A percentile compares a stretch with the other conserved stretches of the same genome.
These are phyloP conservation scores for Monilinia fructicola DNA, from an alignment of 2,329 filamentous ascomycete genomes.

Conservation along the genomic window DNA sequence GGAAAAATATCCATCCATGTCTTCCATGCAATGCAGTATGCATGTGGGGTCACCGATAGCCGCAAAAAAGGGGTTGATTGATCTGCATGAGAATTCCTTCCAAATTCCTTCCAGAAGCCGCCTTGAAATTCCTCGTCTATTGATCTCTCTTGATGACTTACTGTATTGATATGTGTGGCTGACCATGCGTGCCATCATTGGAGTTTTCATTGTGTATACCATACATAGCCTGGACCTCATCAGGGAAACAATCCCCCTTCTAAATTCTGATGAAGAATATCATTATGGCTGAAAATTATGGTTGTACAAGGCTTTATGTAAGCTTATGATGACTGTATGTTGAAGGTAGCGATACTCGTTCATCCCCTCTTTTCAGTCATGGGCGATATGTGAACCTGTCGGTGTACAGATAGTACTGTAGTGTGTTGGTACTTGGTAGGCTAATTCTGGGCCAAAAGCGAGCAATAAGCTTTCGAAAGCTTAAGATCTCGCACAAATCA, in stretches of 20 bases:
- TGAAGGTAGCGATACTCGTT: no score
- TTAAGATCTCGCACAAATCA: constrained; percentile 1
- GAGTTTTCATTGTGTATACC: background rate
- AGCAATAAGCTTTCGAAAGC: constrained; percentile 3
- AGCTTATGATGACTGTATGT: constrained; percentile 16
- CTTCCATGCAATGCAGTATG: constrained; percentile 2
- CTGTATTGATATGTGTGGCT: background rate
- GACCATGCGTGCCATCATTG: background rate
- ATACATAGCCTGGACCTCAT: background rate
- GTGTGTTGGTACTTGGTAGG: background rate
- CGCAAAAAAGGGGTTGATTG: constrained; percentile 21
- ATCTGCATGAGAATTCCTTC: constrained; percentile 8
- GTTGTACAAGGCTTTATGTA: background rate
- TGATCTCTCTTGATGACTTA: background rate
- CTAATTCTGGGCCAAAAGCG: background rate
- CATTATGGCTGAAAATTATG: constrained; percentile 1
- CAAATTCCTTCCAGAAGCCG: constrained; percentile 24
- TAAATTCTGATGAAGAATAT: background rate
- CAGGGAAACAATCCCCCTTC: background rate
- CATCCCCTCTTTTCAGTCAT: constrained; percentile 11
- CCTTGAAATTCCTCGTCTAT: background rate
- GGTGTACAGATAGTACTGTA: background rate
- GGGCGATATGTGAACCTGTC: constrained; percentile 9
- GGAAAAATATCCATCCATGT: background rate
- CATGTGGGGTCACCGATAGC: constrained; percentile 9